These are phyloP conservation scores for Crithidia acanthocephali DNA, from an alignment of 208 protist genomes.

Conservation along the genomic window DNA sequence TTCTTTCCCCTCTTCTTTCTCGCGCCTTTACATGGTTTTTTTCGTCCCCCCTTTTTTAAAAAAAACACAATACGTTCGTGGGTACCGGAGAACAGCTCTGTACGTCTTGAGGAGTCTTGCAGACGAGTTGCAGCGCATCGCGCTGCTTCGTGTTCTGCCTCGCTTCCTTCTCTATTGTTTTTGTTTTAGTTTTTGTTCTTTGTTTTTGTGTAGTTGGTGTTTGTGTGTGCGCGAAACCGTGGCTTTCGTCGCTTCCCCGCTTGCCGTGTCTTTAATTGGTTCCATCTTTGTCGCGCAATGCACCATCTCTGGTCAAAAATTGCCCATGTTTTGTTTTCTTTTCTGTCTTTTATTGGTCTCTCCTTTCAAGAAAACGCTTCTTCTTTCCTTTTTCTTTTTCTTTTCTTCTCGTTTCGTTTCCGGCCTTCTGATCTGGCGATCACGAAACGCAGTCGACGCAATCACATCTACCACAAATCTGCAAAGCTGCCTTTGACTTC, in stretches of 20 bases:
- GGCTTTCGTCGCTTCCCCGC: not conserved
- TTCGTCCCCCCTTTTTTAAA: not conserved
- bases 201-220: conserved; percentile 3
- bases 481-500: not conserved
- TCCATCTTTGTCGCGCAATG: not conserved
- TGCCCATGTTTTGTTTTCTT: conserved; percentile 15
- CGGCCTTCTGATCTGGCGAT: not conserved
- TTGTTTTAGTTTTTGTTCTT: conserved; percentile 5
- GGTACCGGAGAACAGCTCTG: conserved; percentile 3
- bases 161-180: not conserved
- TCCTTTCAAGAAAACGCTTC: conserved; percentile 11
- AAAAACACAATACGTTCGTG: conserved; percentile 2
- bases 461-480: not conserved
- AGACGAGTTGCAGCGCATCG: not conserved
- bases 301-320: conserved; percentile 12
- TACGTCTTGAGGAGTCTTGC: not conserved
- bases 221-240: conserved; percentile 6
- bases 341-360: conserved; percentile 15
- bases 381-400: not conserved
- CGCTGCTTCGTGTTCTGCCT: not conserved
- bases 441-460: not conserved
- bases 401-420: not conserved
- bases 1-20: not conserved
- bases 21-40: not conserved
- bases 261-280: not conserved